phyloP scores from a whole-genome alignment of 345 rosid genomes.

The Eucalyptus lansdowneana region DNA sequence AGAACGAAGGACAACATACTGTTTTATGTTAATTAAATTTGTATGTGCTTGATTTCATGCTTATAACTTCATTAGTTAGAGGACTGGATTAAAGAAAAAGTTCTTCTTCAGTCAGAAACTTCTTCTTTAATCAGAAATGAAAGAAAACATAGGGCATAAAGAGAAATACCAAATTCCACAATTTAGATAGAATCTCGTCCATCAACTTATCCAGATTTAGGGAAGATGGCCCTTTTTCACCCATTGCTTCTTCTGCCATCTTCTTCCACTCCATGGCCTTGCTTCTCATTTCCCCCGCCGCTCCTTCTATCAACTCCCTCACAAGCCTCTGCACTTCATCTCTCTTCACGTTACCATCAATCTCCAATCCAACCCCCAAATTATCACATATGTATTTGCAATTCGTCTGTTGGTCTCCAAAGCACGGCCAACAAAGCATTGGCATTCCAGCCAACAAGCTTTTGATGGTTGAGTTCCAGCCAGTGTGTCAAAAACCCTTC shows the following conservation, averaged over 20 bases:
- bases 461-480: constrained; percentile 10
- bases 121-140: not conserved
- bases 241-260: constrained; percentile 2
- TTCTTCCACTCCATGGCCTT: constrained; percentile 9
- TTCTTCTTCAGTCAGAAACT: not conserved
- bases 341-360: constrained; percentile 6
- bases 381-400: constrained; percentile 5
- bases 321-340: constrained; percentile 15
- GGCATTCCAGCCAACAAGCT: constrained; percentile 2
- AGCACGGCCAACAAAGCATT: constrained; percentile 5
- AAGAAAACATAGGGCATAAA: not conserved
- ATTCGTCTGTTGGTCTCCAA: constrained; percentile 6
- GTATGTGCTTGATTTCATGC: not conserved
- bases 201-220: not conserved
- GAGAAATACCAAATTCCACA: not conserved
- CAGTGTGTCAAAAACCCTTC: constrained; percentile 4
- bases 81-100: not conserved
- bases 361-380: constrained; percentile 17
- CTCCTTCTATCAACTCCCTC: constrained; percentile 18
- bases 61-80: not conserved
- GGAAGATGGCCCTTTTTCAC: not conserved
- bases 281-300: constrained; percentile 4
- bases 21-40: not conserved
- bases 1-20: not conserved
- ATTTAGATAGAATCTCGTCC: not conserved